phyloP scores from a whole-genome alignment of 1,284 basidiomycete species.

The Athelia psychrophila region DNA sequence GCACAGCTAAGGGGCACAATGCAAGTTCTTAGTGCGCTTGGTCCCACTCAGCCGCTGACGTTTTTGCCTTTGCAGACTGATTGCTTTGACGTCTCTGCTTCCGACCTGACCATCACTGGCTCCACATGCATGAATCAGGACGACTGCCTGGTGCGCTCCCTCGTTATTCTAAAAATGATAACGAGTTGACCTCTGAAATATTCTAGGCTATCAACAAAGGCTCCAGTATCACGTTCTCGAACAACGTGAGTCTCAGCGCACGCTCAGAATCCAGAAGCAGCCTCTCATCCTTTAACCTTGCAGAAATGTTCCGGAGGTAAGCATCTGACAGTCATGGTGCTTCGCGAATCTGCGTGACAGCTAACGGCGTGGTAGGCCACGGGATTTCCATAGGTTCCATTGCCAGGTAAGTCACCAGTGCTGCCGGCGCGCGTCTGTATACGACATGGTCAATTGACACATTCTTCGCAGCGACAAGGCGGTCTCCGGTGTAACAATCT shows the following conservation, averaged over 20 bases:
- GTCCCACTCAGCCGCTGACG: background rate
- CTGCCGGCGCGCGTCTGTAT: no score
- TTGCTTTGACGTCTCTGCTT: no score
- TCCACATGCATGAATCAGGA: background rate
- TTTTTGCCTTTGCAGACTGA: no score
- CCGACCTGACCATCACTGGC: background rate
- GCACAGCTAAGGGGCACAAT: background rate
- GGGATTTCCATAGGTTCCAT: constrained; percentile 1
- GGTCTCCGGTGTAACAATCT: background rate
- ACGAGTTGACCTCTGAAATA: background rate
- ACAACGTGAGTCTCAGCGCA: background rate
- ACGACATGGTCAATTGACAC: no score
- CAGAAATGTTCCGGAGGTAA: constrained; percentile 2
- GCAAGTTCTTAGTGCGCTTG: background rate
- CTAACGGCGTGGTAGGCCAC: background rate
- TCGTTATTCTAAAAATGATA: background rate
- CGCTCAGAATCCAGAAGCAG: background rate
- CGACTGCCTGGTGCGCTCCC: background rate
- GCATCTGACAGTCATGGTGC: background rate
- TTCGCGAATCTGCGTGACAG: background rate
- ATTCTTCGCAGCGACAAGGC: background rate
- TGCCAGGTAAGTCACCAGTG: background rate
- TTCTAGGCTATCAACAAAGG: background rate
- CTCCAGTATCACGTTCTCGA: background rate
- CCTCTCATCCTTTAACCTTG: background rate